Base-by-base conservation (phyloP, 108 stramenopile genomes). In the Cyclotella choctawhatcheeana region DNA sequence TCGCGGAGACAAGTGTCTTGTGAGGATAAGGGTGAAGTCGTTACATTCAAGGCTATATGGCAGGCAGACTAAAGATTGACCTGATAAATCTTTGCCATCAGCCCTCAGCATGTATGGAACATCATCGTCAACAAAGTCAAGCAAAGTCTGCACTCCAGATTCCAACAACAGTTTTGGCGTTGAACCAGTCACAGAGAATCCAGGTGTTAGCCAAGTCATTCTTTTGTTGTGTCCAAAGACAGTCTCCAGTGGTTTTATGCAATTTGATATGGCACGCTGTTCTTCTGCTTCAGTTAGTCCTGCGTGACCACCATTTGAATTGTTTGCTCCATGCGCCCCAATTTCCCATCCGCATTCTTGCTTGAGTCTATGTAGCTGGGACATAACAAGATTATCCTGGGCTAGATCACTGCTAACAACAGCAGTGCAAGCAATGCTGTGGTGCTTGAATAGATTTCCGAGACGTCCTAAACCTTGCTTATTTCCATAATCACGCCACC, bases 31-130 rank as follows among this genome's bases (percentile, higher is more conserved):
- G 34, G 75, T 63, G 29, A 76, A 76, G 43, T 76, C 75, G 24
- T 76, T 76, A 21, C 60, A 63, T 33, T 76, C 75, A 67, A 76
- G 68, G 0, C 67, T 69, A 30, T 76, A 76, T 30, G 75, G 75
- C 16, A 76, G 24, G 37, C 75, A 76, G 3, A 76, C 55, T 20
- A 76, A 13, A 17, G 66, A 44, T 18, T 27, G 24, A 21, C 35
- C 27, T 26, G 53, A 44, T 56, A 26, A 0, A 0, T 40, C 27
- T n/a, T 27, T n/a, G 44, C 33, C 43, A 1, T 56, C 40, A 30
- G 44, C 10, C 16, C 13, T 35, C 32, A 76, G 48, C 27, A 20
- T 25, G 37, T 44, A 69, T 21, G 75, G 67, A 22, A 34, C 27
- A 34, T 76, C 75, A 25, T 76, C 75, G 44, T 76, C 67, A 1